Conservation (phyloP, 192 early-diverging fungal genomes). For the Anaeromyces robustus region DNA sequence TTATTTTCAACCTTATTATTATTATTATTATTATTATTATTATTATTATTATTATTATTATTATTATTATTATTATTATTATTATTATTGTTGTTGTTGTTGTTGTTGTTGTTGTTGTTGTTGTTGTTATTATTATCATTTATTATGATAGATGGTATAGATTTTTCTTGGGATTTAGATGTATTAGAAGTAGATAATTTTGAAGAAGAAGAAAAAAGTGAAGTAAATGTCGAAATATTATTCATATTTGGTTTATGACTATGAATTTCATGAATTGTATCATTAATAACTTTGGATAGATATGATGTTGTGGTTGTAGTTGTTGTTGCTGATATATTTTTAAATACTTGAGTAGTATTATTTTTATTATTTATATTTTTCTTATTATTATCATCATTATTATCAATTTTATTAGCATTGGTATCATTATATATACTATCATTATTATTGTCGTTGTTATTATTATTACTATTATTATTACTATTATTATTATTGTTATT, state of each 20-base stretch:
- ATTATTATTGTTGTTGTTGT: background rate
- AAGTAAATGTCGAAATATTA: background rate
- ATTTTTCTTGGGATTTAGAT: too few relatives aligned
- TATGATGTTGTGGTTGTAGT: background rate
- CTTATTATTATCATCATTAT: background rate
- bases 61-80: background rate
- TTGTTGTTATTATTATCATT: too few relatives aligned
- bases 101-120: too few relatives aligned
- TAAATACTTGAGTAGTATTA: too few relatives aligned
- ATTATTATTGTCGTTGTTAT: background rate
- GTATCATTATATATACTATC: too few relatives aligned
- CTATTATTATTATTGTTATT: background rate
- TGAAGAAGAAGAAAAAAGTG: background rate
- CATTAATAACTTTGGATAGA: background rate
- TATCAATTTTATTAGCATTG: too few relatives aligned
- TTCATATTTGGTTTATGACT: background rate
- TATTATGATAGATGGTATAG: too few relatives aligned
- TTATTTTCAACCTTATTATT: background rate
- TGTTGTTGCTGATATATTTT: background rate
- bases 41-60: background rate
- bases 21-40: background rate
- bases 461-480: background rate
- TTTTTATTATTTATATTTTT: background rate
- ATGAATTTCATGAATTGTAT: background rate
- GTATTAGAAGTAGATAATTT: background rate